These are phyloP conservation scores for Amanita molliuscula DNA, from an alignment of 768 basidiomycete genomes.

Conservation along the genomic window DNA sequence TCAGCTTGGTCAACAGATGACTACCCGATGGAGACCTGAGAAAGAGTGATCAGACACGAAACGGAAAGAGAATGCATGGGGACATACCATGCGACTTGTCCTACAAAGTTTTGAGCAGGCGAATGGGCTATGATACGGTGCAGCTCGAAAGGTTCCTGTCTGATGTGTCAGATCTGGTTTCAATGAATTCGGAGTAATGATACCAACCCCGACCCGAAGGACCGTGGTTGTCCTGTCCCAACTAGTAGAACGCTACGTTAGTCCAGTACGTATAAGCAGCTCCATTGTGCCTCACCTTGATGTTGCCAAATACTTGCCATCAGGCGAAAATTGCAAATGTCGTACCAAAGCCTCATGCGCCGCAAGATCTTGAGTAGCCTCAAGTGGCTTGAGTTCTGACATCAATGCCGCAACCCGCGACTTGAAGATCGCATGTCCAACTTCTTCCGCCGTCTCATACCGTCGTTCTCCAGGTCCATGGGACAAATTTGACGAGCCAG, in stretches of 20 bases:
- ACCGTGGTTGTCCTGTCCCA: constrained; percentile 67
- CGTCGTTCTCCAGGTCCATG: constrained; percentile 15
- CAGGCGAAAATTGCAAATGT: constrained; percentile 68
- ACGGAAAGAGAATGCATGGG: not conserved
- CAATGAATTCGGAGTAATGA: not conserved
- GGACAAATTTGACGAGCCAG: constrained; percentile 20
- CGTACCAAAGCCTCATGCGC: constrained; percentile 61
- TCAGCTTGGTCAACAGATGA: constrained; percentile 53
- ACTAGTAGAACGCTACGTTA: constrained; percentile 13
- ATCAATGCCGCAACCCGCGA: constrained; percentile 47
- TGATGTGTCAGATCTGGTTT: not conserved
- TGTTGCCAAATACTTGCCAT: constrained; percentile 65
- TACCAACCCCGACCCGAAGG: constrained; percentile 51
- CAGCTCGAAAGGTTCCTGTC: constrained; percentile 43
- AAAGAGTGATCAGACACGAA: not conserved
- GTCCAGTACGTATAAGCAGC: not conserved
- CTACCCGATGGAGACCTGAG: constrained; percentile 56
- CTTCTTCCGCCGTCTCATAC: constrained; percentile 19
- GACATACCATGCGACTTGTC: constrained; percentile 63
- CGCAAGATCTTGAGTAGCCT: constrained; percentile 47
- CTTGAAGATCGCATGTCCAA: constrained; percentile 24
- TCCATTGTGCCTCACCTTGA: constrained; percentile 36
- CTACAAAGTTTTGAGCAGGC: constrained; percentile 49
- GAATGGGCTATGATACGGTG: constrained; percentile 60
- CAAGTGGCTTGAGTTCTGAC: constrained; percentile 45